Base-by-base conservation (phyloP, 257 asterid genomes). In the Striga asiatica region DNA sequence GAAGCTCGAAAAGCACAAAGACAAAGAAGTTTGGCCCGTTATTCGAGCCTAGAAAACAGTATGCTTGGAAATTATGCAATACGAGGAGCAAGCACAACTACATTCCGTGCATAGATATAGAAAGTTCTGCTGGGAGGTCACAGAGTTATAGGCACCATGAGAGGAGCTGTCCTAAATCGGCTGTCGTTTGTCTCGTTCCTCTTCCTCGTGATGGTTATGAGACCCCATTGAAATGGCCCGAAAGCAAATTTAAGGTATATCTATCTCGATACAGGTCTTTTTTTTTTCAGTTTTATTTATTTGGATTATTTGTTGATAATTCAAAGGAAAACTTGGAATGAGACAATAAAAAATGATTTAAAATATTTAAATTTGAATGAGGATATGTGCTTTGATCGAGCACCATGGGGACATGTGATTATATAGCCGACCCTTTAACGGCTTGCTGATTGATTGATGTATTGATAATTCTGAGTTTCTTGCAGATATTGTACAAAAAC, bases 61-160 rank as follows among this genome's bases (percentile, higher is more conserved):
- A 87, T 69, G 43, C 27, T 37, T 91, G 98, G 98, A 82, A 87
- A 71, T 38, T 74, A 31, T 87, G 98, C 70, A 82, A 65, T 62
- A 71, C 94, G 25, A 82, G 82, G 65, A 91, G 97, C 82, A 91
- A 84, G 74, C 93, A 87, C 38, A 91, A 76, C 65, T 84, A 84
- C 80, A 87, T 91, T 69, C 98, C 98, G 20, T 91, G 98, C 66
- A 84, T 91, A 12, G 98, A 91, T 74, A 64, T 87, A 41, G 97
- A 87, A 74, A 72, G 66, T 62, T 73, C 70, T 1, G 32, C 32
- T 0, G 71, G 74, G 16, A 91, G 68, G 71, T 56, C 74, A 70
- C 87, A 59, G 60, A 71, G 81, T 45, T 81, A 78, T 65, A 67
- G 96, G 74, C 97, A 91, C 63, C 98, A 64, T 9, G 97, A 91